Base-by-base conservation (phyloP, 495 filamentous ascomycete genomes). In the Bathelium albidoporum region DNA sequence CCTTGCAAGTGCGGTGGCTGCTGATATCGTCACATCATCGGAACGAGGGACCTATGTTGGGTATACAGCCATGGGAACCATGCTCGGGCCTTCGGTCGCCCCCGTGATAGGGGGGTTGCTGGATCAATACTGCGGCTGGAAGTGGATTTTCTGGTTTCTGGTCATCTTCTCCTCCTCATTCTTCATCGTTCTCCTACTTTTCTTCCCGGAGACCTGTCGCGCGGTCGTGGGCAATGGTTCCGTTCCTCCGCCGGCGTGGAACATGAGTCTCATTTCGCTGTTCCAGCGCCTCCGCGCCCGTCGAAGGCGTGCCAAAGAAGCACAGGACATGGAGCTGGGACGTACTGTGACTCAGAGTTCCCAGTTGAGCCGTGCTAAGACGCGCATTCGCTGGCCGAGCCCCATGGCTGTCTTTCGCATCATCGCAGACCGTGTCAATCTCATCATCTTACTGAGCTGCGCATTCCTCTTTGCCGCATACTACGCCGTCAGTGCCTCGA, bases 121-220 rank as follows among this genome's bases (percentile, higher is more conserved):
- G 9, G 63, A 58, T 29, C 61, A 66, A 39, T 66, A 64, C 45
- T 28, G 12, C 11, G 61, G 65, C 11, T 66, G 65, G 65, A 53
- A 66, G 18, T 66, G 65, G 65, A 66, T 63, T 52, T 66, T 66
- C 32, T 66, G 65, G 65, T 66, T 66, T 28, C 62, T 66, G n/a
- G 39, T 66, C 16, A 66, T 66, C 20, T 45, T 66, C 11, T 45
- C 65, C 22, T 2, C 36, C 58, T 29, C 58, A 9, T 65, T 63
- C 53, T 65, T 64, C 52, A 22, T 63, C 24, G 55, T 29, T 24
- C 18, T 68, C 11, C 49, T 59, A 2, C 59, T 92, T 68, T 90
- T 91, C 77, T 88, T 91, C 73, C 89, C 88, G 12, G 89, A 92
- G 76, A 91, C 89, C 10, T 88, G 89, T 60, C 90, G 89, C 76